Percentiles rank a stretch among this genome's conserved stretches.
These are phyloP conservation scores for Erythrophleum fordii DNA, from an alignment of 306 rosid species.

Conservation along the genomic window DNA sequence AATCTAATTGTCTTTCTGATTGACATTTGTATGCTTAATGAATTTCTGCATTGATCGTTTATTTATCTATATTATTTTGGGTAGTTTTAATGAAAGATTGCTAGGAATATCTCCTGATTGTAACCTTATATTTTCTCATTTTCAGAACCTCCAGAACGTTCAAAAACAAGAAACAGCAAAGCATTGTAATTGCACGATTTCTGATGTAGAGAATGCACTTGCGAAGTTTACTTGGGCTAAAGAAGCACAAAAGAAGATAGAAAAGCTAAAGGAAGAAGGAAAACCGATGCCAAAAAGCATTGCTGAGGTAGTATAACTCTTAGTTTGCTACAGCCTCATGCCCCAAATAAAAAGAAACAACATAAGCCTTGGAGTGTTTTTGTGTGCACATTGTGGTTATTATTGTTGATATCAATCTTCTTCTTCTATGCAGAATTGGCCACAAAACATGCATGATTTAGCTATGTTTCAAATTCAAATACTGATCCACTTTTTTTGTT, in stretches of 20 bases:
- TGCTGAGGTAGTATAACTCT: slow-evolving; percentile 57
- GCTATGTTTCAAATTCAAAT: not conserved
- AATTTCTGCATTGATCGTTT: not conserved
- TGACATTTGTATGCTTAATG: not conserved
- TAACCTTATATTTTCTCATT: slow-evolving; percentile 40
- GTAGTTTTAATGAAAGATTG: not conserved
- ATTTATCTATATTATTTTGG: not conserved
- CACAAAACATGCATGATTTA: not conserved
- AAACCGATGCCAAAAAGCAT: slow-evolving; percentile 81
- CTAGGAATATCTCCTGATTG: not conserved
- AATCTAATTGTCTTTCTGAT: not conserved
- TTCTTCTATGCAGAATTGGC: not conserved
- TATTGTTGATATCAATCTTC: not conserved
- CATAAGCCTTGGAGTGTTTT: not conserved
- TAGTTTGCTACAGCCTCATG: not conserved
- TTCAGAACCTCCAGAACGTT: slow-evolving; percentile 60
- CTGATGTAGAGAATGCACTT: slow-evolving; percentile 89
- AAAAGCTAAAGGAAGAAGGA: slow-evolving; percentile 77
- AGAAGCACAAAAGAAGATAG: slow-evolving; percentile 83
- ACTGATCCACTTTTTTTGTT: not conserved
- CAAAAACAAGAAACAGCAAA: slow-evolving; percentile 89
- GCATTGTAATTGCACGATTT: slow-evolving; percentile 70
- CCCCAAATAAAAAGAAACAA: not conserved
- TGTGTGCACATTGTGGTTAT: not conserved
- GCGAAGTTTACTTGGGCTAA: slow-evolving; percentile 91